Base-by-base conservation (phyloP, 1,284 basidiomycete genomes). In the Tausonia pullulans region DNA sequence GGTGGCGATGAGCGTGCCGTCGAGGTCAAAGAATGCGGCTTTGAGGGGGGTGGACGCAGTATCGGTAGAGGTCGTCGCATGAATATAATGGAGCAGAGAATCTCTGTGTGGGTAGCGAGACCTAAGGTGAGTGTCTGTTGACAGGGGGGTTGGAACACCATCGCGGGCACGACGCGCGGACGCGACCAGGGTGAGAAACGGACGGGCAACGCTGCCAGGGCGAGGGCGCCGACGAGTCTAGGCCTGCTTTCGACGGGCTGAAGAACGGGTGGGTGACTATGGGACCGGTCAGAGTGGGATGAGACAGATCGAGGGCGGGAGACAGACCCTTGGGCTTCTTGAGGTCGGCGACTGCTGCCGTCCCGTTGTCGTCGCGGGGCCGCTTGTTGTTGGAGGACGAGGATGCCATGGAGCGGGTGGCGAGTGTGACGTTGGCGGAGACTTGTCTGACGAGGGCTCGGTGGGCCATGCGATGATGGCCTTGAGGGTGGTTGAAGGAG, bases 1-100 rank as follows among this genome's bases (percentile, higher is more conserved):
- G 3, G 82, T 81, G 69, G 83, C 82, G 72, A 96, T 91, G 62
- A 95, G 71, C 0, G 90, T 94, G 0, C 89, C 91, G 72, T 96
- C 92, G 5, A 96, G 78, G 72, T 95, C 91, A 70, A 92, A 90
- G 5, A 86, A 81, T 4, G 90, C 88, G 16, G 93, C 81, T 68
- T 84, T 86, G 44, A 16, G 54, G 6, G 51, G 51, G 51, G 45
- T 13, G 6, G 5, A 2, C 16, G 45, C n/a, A 27, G 1, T 8
- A 10, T 9, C 44, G 9, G 44, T 44, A n/a, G 45, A 13, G 0
- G n/a, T n/a, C 8, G 51, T 4, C 14, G 57, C 45, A n/a, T 43
- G 48, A 11, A 4, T 58, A 13, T 49, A 48, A 46, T 58, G 45
- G 2, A 58, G 16, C 6, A 58, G n/a, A 16, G 57, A 46, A 10